Evolutionary conservation across 192 early-diverging fungal species (phyloP), one percentile per base, ranked within the genome.

Genomic region (Geosiphon pyriformis): DNA sequence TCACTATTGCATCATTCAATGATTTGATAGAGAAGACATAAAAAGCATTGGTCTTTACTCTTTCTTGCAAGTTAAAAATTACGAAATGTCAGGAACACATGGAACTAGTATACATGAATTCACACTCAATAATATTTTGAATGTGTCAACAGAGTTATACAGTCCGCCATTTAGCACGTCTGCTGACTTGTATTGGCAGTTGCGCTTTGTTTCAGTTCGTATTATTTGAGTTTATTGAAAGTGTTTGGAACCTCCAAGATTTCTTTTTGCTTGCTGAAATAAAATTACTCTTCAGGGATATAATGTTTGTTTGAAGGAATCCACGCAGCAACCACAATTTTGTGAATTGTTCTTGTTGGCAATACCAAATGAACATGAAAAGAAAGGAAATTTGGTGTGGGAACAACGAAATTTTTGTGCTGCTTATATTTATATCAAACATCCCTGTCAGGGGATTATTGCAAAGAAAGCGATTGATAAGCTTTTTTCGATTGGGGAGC

Each of bases 331-430:
- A 20, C 53, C 52, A 54, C 20, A 54, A n/a, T 54, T 12, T 54
- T 54, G 18, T 26, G 18, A n/a, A 23, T 26, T 54, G 20, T 54
- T 54, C 20, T 54, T 54, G 20, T 54, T n/a, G 10, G 53, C 53
- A 23, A 55, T 55, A 55, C 53, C 53, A 11, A 55, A 55, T 55
- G 20, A 20, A 54, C 20, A 54, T 23, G 52, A 54, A 54, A 26
- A 20, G 52, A n/a, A 54, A 23, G 26, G 18, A 26, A 4, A n/a
- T 12, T 6, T n/a, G 6, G 52, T 54, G 4, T 54, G 52, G 52
- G 18, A n/a, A 54, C 6, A 23, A 29, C 20, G 53, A 1, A 55
- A 55, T 20, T 1, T 23, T 55, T 55, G 27, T 4, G 27, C 20
- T 20, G 53, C 53, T 11, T 2, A 27, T 26, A 55, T 55, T 26